Conservation (phyloP, 345 rosid genomes). For the Barbarea vulgaris region DNA sequence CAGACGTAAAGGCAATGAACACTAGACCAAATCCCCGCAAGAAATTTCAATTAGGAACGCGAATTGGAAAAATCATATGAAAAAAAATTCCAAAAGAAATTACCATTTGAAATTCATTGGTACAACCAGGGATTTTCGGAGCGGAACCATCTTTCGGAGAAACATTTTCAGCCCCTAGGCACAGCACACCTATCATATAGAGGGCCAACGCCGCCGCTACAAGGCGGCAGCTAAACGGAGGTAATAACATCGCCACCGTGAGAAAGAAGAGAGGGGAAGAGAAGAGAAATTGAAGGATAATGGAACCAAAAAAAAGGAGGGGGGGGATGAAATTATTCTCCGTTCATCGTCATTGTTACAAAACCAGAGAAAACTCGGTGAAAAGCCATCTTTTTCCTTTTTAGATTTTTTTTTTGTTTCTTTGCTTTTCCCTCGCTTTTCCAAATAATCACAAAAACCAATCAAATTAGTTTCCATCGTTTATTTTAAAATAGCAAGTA, state of each 20-base stretch:
- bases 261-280: not conserved
- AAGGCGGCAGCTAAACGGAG: constrained; percentile 35
- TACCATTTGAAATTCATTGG: constrained; percentile 40
- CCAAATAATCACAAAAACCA: constrained; percentile 8
- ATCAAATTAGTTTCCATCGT: constrained; percentile 13
- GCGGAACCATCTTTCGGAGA: constrained; percentile 11
- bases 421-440: constrained; percentile 23
- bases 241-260: constrained; percentile 38
- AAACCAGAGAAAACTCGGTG: constrained; percentile 24
- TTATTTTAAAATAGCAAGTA: constrained; percentile 23
- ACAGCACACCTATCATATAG: constrained; percentile 14
- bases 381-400: constrained; percentile 5
- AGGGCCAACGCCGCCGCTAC: constrained; percentile 24
- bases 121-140: constrained; percentile 35
- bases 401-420: not conserved
- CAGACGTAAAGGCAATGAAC: not conserved
- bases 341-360: constrained; percentile 29
- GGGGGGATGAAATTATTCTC: constrained; percentile 29
- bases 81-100: not conserved
- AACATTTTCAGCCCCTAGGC: constrained; percentile 22
- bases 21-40: not conserved
- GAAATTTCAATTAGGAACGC: not conserved
- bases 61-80: not conserved
- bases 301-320: not conserved
- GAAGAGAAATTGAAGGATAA: not conserved